Base-by-base conservation (phyloP, 1,139 yeast species). In the Zygoascus hellenicus region DNA sequence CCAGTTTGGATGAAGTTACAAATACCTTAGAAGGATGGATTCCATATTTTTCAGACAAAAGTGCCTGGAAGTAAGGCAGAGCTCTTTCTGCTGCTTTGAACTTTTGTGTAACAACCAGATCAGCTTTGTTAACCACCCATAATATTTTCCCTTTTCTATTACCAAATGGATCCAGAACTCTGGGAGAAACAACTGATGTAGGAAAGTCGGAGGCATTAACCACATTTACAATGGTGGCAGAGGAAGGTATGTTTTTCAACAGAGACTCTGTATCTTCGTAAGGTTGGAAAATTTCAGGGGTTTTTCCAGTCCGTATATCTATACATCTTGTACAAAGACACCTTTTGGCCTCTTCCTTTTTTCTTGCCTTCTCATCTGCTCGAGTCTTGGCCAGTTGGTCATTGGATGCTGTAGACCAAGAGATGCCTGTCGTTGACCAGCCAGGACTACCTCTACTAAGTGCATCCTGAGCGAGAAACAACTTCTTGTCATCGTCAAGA, bases 201-300 rank as follows among this genome's bases (percentile, higher is more conserved):
- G 96, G 96, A 58, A 85, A 85, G 55, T 86, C 95, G 26, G 72
- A 64, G 0, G 83, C 80, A 42, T 81, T 80, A 11, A 81, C 70
- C 1, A 85, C 77, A 58, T 83, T 81, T 1, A 82, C 74, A 2
- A 85, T 58, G 28, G 74, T 71, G 1, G 80, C 77, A 29, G 66
- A 58, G 1, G 58, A 60, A 2, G 88, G 86, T 2, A 82, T 69
- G 2, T 56, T 51, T 4, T 64, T 56, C 54, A 79, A 64, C 26
- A 64, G 47, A 9, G 51, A 49, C 14, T 49, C 48, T 15, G 53
- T 26, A 57, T 38, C 42, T 32, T 40, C 51, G 33, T 42, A 54
- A 26, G 55, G 57, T 38, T 48, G 57, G 26, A 29, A 46, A 30
- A 50, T 48, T 10, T 42, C 50, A 11, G 49, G 43, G 42, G 44